A percentile compares a stretch with the other conserved stretches of the same genome.
These are phyloP conservation scores for Neurospora sp. DNA, from an alignment of 495 filamentous ascomycete species.

Conservation along the genomic window DNA sequence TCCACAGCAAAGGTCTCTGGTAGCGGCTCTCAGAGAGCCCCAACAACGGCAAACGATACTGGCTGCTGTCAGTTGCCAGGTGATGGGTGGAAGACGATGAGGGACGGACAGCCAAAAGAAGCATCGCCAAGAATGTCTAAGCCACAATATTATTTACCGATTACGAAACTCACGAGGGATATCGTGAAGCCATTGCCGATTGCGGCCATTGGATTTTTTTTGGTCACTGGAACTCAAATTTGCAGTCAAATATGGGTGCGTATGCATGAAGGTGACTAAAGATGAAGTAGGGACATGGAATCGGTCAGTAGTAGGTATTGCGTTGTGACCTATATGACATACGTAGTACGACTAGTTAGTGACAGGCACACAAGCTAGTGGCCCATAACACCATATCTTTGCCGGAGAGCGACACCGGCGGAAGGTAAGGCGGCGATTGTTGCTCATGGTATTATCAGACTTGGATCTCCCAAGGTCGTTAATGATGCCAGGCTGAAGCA, in stretches of 20 bases:
- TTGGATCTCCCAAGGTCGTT: background rate
- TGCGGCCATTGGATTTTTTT: background rate
- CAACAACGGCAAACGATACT: background rate
- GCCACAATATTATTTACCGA: background rate
- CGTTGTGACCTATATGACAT: background rate
- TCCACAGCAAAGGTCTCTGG: background rate
- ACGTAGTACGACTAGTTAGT: background rate
- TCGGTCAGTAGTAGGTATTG: background rate
- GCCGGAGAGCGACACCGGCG: background rate
- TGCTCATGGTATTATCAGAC: background rate
- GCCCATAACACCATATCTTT: background rate
- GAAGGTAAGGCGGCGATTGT: background rate
- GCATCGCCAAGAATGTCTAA: background rate
- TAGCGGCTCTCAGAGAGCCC: background rate
- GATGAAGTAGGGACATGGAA: background rate
- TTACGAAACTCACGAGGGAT: background rate
- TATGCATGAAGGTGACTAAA: background rate
- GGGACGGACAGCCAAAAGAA: background rate
- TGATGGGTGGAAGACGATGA: background rate
- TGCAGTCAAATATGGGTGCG: background rate
- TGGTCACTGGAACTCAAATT: background rate
- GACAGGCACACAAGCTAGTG: background rate
- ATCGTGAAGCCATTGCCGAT: background rate
- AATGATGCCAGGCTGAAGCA: background rate
- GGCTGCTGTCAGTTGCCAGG: background rate